A percentile compares a stretch with the other conserved stretches of the same genome.
Evolutionary conservation across 2,329 filamentous ascomycete genomes (phyloP).

Genomic region (Colletotrichum sp.): DNA sequence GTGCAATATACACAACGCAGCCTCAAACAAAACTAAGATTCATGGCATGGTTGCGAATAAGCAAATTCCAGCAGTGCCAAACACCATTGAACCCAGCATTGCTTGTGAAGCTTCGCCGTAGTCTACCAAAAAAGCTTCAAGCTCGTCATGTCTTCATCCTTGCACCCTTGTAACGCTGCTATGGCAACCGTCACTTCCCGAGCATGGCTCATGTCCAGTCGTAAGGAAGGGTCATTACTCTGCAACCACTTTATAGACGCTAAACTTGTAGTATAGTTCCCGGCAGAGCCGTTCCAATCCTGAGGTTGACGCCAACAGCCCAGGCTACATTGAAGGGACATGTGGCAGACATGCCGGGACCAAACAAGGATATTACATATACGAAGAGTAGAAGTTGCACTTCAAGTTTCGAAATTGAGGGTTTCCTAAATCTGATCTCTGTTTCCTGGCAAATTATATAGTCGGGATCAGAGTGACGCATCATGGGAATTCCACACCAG

Average conservation of each 20-base stretch:
- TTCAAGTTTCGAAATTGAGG: neutral
- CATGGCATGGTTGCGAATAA: no score
- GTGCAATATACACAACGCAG: no score
- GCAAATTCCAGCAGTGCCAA: no score
- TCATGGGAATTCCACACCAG: no score
- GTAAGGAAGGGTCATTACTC: rapidly evolving
- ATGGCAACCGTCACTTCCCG: neutral
- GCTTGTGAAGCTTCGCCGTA: no score
- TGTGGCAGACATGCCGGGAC: rapidly evolving
- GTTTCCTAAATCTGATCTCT: rapidly evolving
- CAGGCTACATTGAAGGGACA: rapidly evolving
- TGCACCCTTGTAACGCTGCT: no score
- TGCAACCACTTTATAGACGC: neutral
- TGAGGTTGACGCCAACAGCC: neutral
- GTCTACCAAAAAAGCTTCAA: no score
- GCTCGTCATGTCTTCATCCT: no score
- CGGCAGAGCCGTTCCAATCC: rapidly evolving
- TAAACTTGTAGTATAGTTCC: rapidly evolving
- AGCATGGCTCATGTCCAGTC: neutral
- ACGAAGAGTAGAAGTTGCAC: rapidly evolving
- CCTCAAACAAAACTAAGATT: no score
- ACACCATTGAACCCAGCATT: no score
- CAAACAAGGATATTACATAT: rapidly evolving
- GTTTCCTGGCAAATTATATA: rapidly evolving
- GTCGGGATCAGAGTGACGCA: rapidly evolving